A percentile compares a stretch with the other conserved stretches of the same genome.
Conservation (phyloP, 2,329 filamentous ascomycete genomes). For the Xylaria digitata region DNA sequence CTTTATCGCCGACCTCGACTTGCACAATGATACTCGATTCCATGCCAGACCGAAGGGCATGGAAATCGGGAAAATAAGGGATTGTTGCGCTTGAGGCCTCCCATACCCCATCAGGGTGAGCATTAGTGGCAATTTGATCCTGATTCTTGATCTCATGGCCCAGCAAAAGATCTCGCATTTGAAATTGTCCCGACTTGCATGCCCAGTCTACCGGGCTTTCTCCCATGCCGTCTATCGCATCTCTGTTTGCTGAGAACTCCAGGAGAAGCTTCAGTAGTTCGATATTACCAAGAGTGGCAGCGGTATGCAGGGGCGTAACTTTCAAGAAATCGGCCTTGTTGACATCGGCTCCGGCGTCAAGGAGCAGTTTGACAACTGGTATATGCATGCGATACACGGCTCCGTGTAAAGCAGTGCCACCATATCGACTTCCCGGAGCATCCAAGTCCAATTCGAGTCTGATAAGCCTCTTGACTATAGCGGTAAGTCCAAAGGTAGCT, state of each 20-base stretch:
- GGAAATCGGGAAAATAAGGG: too few species aligned
- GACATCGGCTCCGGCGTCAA: conserved; percentile 28
- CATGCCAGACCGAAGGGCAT: too few species aligned
- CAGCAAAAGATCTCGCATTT: too few species aligned
- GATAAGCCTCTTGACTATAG: conserved; percentile 12
- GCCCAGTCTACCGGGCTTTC: conserved; percentile 28
- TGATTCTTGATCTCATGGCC: too few species aligned
- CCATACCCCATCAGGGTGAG: too few species aligned
- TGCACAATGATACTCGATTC: too few species aligned
- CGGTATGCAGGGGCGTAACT: conserved; percentile 21
- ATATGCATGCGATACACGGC: conserved; percentile 23
- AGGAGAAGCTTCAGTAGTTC: conserved; percentile 9
- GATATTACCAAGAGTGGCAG: conserved; percentile 14
- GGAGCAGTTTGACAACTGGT: conserved; percentile 19
- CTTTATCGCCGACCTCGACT: too few species aligned
- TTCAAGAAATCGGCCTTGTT: conserved; percentile 8
- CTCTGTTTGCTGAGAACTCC: neutral
- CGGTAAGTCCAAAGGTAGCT: conserved; percentile 29
- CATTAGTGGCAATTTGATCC: too few species aligned
- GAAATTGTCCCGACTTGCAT: conserved; percentile 8
- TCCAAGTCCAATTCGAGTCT: conserved; percentile 1
- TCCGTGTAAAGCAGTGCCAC: conserved; percentile 35
- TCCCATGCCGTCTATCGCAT: conserved; percentile 17
- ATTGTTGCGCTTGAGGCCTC: too few species aligned
- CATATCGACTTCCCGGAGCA: conserved; percentile 28